These are phyloP conservation scores for Ocimum tenuiflorum DNA, from an alignment of 257 asterid genomes.

Conservation along the genomic window DNA sequence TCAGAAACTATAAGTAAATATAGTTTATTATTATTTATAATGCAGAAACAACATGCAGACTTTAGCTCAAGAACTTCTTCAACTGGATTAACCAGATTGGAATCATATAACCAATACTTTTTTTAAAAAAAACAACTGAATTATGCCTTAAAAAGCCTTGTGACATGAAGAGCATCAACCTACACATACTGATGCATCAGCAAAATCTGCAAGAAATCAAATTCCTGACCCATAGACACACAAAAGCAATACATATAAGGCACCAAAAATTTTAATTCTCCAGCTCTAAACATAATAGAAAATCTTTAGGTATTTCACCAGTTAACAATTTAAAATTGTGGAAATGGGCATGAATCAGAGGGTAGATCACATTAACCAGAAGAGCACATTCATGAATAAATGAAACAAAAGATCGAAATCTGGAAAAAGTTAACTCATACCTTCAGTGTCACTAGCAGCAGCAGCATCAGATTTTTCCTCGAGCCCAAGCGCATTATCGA, in stretches of 20 bases:
- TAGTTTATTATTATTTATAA: too few relatives aligned
- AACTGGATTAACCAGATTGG: neutral
- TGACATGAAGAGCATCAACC: constrained; percentile 6
- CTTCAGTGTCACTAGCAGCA: constrained; percentile 40
- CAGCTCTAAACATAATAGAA: neutral
- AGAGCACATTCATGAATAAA: neutral
- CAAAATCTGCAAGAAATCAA: neutral
- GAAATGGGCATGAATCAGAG: neutral
- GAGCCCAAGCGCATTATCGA: constrained; percentile 90
- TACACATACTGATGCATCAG: neutral
- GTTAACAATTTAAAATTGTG: neutral
- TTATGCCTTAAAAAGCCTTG: constrained; percentile 11
- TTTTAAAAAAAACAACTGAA: neutral
- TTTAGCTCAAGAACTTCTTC: constrained; percentile 2
- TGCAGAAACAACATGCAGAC: neutral
- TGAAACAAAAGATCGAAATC: neutral
- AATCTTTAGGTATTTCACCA: constrained; percentile 2
- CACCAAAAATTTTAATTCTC: neutral
- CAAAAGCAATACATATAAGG: neutral
- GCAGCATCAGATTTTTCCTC: constrained; percentile 63
- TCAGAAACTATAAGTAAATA: too few relatives aligned
- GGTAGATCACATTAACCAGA: neutral
- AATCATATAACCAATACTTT: neutral
- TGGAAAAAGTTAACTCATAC: constrained; percentile 29
- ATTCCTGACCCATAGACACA: neutral